Evolutionary conservation across 495 filamentous ascomycete genomes (phyloP), one percentile per base, ranked within the genome.

Genomic region (Penicillium coffeae): DNA sequence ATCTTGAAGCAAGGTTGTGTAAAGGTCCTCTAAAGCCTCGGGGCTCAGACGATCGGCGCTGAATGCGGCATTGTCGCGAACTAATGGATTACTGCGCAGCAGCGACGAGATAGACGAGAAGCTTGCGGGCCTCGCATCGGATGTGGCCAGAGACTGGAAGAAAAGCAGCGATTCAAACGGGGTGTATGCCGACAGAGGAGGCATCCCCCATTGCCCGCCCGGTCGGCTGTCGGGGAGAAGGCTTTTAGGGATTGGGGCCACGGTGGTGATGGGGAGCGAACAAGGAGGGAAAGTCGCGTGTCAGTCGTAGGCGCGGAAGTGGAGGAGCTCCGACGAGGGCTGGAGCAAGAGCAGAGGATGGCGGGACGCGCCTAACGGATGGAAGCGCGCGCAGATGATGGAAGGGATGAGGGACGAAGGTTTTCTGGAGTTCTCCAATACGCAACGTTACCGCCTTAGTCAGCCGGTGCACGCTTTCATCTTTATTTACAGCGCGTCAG

Each of bases 161-260:
- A 98, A 81, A 47, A 96, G 79, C 15, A 96, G 78, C 27, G 81
- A 83, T 76, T 96, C 92, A 72, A 96, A 86, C 44, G 86, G 85
- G 51, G 90, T 92, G 69, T 90, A 91, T 53, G 78, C 68, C 54
- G 77, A 76, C 64, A 81, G 65, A 61, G 72, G 69, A 75, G 76
- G 71, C 74, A 76, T 76, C 58, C 68, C 72, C 69, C 70, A 72
- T 70, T 71, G 65, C 63, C 68, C 68, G 69, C 61, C 61, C 48
- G 58, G 54, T 62, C 64, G 71, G 68, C 69, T 64, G 66, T 68
- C 66, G 60, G 70, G 59, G 59, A 66, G 55, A 43, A 60, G 53
- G 42, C 42, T 38, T 59, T 58, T 59, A 36, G 57, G 62, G 56
- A 75, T 72, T 27, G 70, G 70, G 66, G 72, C 70, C 69, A 73